Evolutionary conservation across 78 protist genomes (phyloP).

Genomic region (Salpingoeca rosetta): DNA sequence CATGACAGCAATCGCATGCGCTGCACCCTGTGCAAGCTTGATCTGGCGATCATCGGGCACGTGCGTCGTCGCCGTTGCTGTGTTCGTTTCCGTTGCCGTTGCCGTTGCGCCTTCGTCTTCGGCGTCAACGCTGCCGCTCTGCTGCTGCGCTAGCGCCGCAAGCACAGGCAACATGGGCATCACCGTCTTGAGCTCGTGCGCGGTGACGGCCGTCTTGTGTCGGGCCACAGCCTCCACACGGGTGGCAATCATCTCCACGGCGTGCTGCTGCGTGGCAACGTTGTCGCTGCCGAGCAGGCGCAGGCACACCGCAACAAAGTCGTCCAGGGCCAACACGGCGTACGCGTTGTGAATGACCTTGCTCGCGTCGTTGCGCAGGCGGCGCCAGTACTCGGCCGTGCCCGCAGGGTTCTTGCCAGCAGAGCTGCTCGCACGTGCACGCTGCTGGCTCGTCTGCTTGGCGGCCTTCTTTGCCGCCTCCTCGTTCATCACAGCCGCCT

Average conservation of each 20-base stretch:
- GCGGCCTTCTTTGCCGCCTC: background rate
- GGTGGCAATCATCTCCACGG: conserved; percentile 24
- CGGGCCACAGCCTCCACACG: no score
- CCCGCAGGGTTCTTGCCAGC: no score
- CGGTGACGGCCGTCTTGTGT: no score
- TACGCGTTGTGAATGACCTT: conserved; percentile 26
- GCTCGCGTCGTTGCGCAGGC: background rate
- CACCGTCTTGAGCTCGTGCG: conserved; percentile 39
- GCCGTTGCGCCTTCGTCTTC: no score
- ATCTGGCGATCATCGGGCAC: background rate
- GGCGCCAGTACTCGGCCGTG: background rate
- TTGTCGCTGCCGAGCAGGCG: conserved; percentile 29
- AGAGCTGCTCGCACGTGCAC: background rate
- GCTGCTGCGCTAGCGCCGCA: no score
- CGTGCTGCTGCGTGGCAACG: conserved; percentile 36
- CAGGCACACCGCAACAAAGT: conserved; percentile 29
- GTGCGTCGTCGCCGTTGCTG: background rate
- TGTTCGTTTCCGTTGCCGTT: background rate
- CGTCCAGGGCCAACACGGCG: conserved; percentile 26
- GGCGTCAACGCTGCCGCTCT: no score
- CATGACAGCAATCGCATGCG: no score
- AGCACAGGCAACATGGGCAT: no score
- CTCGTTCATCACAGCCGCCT: background rate
- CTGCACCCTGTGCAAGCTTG: no score
- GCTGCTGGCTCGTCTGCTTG: background rate